These are phyloP conservation scores for Lactarius tabidus DNA, from an alignment of 768 basidiomycete genomes.

Conservation along the genomic window DNA sequence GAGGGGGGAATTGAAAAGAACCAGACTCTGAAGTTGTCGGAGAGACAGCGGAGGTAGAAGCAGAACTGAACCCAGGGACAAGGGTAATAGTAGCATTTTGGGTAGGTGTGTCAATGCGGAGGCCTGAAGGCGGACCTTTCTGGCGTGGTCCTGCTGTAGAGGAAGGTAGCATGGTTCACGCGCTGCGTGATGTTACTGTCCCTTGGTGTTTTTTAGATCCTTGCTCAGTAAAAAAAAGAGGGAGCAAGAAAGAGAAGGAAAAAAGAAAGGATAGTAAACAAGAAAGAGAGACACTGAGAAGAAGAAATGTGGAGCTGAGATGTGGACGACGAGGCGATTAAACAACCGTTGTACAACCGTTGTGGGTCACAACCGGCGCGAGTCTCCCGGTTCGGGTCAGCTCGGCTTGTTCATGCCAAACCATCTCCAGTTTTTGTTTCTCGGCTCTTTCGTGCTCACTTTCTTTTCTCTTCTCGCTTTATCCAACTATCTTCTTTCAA, in stretches of 20 bases:
- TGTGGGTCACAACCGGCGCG: constrained; percentile 9
- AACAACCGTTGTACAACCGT: constrained; percentile 12
- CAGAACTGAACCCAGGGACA: constrained; percentile 40
- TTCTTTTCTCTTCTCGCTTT: constrained; percentile 46
- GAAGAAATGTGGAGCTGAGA: constrained; percentile 1
- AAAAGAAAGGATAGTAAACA: constrained; percentile 24
- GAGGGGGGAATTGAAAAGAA: constrained; percentile 40
- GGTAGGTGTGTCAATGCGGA: constrained; percentile 56
- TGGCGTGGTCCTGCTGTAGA: constrained; percentile 38
- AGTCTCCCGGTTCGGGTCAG: not conserved
- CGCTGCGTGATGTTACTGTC: constrained; percentile 30
- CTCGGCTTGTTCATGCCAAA: constrained; percentile 46
- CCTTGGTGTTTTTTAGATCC: constrained; percentile 3
- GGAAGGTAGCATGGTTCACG: constrained; percentile 30
- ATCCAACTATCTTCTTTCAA: constrained; percentile 39
- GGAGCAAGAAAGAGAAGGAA: constrained; percentile 18
- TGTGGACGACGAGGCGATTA: constrained; percentile 5
- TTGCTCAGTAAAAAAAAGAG: constrained; percentile 20
- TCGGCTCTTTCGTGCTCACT: constrained; percentile 47
- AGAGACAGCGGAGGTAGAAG: constrained; percentile 48
- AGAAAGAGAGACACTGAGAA: constrained; percentile 24
- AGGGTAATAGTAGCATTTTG: constrained; percentile 48
- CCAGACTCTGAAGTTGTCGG: constrained; percentile 53
- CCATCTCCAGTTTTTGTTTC: constrained; percentile 50
- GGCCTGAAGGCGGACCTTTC: constrained; percentile 50